Base-by-base conservation (phyloP, 2,329 filamentous ascomycete genomes). In the Beauveria rudraprayagi region DNA sequence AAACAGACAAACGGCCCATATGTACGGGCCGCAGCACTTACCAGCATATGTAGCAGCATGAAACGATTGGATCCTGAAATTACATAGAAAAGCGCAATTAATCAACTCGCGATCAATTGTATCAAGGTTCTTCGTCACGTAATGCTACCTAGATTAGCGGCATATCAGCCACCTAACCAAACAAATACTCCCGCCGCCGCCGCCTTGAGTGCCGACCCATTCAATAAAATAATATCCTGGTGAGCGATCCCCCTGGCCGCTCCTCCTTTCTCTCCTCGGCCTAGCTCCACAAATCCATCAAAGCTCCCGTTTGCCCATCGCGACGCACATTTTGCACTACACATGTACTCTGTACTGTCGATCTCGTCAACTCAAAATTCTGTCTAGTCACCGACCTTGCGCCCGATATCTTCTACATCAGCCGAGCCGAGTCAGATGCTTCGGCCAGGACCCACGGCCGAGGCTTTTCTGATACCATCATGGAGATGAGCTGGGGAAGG, bases 351-450 rank as follows among this genome's bases (percentile, higher is more conserved):
- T 5, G 28, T 40, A n/a, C 40, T 5, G 55, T 57, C 55, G 55
- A 57, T 56, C 55, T 44, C 11, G 22, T 19, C 56, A 50, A 51
- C 24, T 9, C 34, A 28, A 16, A 19, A 8, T 17, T 8, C 19
- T n/a, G 34, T 1, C 22, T 22, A 37, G 34, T 22, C 30, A 50
- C 22, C 56, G 34, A 30, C 46, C 30, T 47, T 41, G 43, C n/a
- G 40, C 44, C 30, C 47, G 43, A 43, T 58, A 24, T 43, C 5
- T 9, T 9, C 17, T 17, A 3, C 56, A 51, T 30, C 16, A 58
- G 46, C 17, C 56, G 56, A 50, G 24, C 51, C 56, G 56, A 50
- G 24, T 58, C 56, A 58, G 56, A 58, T 58, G 56, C 46, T 51
- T 50, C 46, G 44, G 47, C 11, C 37, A 41, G 5, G 46, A 28